Conservation (phyloP, 257 asterid species). For the Gentiana macrophylla region DNA sequence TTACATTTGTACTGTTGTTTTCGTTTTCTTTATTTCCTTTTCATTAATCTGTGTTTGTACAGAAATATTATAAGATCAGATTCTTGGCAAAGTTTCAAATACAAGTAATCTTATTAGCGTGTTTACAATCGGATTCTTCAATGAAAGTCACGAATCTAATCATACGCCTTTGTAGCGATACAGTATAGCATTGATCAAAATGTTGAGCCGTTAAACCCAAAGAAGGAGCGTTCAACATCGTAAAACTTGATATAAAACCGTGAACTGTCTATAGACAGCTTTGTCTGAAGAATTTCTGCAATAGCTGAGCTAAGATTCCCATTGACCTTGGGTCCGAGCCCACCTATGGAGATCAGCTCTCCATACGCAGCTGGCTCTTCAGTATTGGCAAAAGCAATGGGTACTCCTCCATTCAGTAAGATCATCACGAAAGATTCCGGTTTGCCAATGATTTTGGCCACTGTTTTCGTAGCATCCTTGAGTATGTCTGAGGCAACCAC, state of each 20-base stretch:
- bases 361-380: slow-evolving; percentile 97
- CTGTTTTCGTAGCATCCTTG: slow-evolving; percentile 92
- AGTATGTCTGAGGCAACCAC: slow-evolving; percentile 91
- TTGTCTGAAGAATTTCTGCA: slow-evolving; percentile 80
- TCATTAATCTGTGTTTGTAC: too few relatives aligned
- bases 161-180: too few relatives aligned
- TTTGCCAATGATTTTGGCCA: slow-evolving; percentile 78
- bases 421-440: slow-evolving; percentile 96
- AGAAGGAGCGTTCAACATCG: slow-evolving; percentile 69
- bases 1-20: too few relatives aligned
- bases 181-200: slow-evolving; percentile 24
- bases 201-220: slow-evolving; percentile 88
- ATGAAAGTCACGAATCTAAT: too few relatives aligned
- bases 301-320: slow-evolving; percentile 76
- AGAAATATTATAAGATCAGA: too few relatives aligned
- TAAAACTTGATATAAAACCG: slow-evolving; percentile 80
- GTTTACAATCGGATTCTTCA: too few relatives aligned
- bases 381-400: slow-evolving; percentile 72
- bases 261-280: slow-evolving; percentile 50
- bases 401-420: slow-evolving; percentile 75
- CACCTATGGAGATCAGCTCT: slow-evolving; percentile 82
- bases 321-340: slow-evolving; percentile 58
- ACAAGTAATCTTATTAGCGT: too few relatives aligned
- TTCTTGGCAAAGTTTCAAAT: too few relatives aligned
- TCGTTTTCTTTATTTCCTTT: too few relatives aligned